Evolutionary conservation across 176 grass and related monocot species (phyloP).

Genomic region (Carex littledalei): DNA sequence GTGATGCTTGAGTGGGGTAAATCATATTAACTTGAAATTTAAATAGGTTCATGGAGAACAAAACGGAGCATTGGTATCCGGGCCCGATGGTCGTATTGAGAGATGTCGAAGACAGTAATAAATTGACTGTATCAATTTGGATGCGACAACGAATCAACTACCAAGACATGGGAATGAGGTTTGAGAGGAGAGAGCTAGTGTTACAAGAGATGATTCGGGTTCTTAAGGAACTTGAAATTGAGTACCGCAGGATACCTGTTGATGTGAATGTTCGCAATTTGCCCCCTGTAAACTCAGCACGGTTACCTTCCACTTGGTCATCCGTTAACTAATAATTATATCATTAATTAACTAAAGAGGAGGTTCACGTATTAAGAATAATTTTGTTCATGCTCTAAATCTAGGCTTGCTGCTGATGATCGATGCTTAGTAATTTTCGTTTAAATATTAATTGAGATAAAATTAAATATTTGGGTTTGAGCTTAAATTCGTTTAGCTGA

Average conservation of each 20-base stretch:
- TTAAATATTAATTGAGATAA: neutral
- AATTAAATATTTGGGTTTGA: neutral
- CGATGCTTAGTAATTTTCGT: too few species aligned
- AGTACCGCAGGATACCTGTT: constrained; percentile 71
- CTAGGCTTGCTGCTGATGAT: constrained; percentile 10
- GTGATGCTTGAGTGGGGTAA: neutral
- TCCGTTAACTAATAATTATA: constrained; percentile 13
- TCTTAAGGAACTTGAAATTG: constrained; percentile 69
- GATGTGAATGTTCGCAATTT: constrained; percentile 70
- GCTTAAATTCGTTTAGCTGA: neutral
- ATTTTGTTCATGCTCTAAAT: neutral
- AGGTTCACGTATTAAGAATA: neutral
- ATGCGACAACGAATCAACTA: constrained; percentile 86
- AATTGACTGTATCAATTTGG: constrained; percentile 70
- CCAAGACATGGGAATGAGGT: constrained; percentile 71
- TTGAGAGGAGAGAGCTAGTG: constrained; percentile 67
- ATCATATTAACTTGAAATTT: neutral
- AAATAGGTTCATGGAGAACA: constrained; percentile 74
- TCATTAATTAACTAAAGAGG: too few species aligned
- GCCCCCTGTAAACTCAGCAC: constrained; percentile 34
- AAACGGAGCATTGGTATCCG: constrained; percentile 96
- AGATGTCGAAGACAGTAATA: constrained; percentile 74
- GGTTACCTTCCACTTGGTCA: constrained; percentile 68
- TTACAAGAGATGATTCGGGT: constrained; percentile 82
- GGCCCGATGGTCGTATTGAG: constrained; percentile 57